Evolutionary conservation across 169 alveolate genomes (phyloP).

Genomic region (Plasmodium coatneyi): DNA sequence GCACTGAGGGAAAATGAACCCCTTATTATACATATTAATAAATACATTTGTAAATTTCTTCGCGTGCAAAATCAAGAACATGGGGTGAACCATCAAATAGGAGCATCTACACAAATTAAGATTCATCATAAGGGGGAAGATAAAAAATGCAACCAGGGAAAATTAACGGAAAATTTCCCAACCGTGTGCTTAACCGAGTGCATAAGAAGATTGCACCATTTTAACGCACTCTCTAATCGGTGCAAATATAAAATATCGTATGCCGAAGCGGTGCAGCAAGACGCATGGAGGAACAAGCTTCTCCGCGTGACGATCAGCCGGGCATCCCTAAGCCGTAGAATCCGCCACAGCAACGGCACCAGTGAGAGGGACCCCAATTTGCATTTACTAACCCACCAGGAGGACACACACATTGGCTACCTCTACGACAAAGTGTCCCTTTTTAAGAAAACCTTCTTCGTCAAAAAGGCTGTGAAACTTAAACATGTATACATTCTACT

Average conservation of each 20-base stretch:
- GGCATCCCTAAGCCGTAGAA: slow-evolving; percentile 2
- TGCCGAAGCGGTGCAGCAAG: slow-evolving; percentile 1
- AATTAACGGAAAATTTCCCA: neutral
- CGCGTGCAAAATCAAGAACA: neutral
- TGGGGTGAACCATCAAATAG: neutral
- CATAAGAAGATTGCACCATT: neutral
- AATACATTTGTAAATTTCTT: neutral
- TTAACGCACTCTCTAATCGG: neutral
- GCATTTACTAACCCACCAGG: slow-evolving; percentile 1
- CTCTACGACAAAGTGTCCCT: slow-evolving; percentile 39
- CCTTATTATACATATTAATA: neutral
- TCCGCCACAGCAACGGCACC: neutral
- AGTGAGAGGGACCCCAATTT: neutral
- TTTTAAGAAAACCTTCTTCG: slow-evolving; percentile 27
- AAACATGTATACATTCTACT: slow-evolving; percentile 19
- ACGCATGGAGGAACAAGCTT: slow-evolving; percentile 21
- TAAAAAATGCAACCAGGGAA: neutral
- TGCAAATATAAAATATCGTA: neutral
- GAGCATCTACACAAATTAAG: neutral
- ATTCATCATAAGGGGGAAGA: neutral
- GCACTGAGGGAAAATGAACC: neutral
- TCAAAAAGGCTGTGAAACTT: slow-evolving; percentile 28
- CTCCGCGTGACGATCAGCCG: slow-evolving; percentile 2
- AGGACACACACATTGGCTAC: slow-evolving; percentile 30
- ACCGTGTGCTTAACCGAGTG: neutral